Percentiles rank a stretch among this genome's conserved stretches.
These are phyloP conservation scores for Apophysomyces trapeziformis DNA, from an alignment of 371 early-diverging fungal species.

Conservation along the genomic window DNA sequence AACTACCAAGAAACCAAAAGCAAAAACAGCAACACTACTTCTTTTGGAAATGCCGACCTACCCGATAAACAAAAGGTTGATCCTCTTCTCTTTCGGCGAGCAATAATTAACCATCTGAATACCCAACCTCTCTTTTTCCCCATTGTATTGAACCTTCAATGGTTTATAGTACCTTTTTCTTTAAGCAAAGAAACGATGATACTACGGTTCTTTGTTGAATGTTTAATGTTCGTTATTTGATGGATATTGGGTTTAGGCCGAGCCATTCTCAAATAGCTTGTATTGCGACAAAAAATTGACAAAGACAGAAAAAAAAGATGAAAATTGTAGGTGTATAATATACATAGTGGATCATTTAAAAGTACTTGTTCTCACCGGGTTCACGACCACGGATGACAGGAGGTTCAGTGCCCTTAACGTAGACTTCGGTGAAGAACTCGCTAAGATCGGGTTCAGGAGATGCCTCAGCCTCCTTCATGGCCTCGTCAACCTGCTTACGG, in stretches of 20 bases:
- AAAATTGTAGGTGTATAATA: constrained; percentile 11
- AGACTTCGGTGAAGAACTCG: constrained; percentile 86
- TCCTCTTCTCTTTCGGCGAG: background rate
- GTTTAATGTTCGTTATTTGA: background rate
- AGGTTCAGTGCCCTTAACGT: constrained; percentile 78
- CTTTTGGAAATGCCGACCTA: constrained; percentile 7
- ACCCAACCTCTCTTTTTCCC: constrained; percentile 17
- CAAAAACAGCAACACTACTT: constrained; percentile 3
- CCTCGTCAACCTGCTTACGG: constrained; percentile 84
- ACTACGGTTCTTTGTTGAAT: no score
- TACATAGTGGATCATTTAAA: constrained; percentile 10
- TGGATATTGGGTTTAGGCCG: background rate
- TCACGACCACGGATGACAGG: constrained; percentile 80
- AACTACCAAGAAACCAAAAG: background rate
- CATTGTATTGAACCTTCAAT: constrained; percentile 12
- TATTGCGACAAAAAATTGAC: constrained; percentile 5
- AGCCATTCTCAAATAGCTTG: constrained; percentile 6
- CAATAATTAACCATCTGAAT: background rate
- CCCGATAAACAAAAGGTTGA: background rate
- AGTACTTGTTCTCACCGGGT: constrained; percentile 72
- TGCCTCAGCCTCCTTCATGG: constrained; percentile 84
- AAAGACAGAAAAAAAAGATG: constrained; percentile 10
- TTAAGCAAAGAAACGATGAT: no score
- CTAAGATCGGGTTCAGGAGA: constrained; percentile 77
- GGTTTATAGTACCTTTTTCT: no score